These are phyloP conservation scores for Nemania serpens DNA, from an alignment of 2,329 filamentous ascomycete species.

Conservation along the genomic window DNA sequence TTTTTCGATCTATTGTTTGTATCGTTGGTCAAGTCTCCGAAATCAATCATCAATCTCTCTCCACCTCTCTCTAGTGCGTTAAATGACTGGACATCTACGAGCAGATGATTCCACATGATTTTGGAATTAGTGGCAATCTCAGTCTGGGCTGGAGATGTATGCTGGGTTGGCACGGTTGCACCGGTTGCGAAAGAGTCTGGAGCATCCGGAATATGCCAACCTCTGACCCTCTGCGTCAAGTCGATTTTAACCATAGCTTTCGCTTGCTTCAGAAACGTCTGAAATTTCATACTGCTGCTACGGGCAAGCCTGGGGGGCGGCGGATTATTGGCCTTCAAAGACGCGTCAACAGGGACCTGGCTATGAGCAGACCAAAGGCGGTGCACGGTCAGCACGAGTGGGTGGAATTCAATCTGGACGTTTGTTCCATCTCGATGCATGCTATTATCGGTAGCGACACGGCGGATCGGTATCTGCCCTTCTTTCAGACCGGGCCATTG, in stretches of 20 bases:
- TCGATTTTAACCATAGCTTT: constrained; percentile 74
- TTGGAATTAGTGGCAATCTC: constrained; percentile 34
- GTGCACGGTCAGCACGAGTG: constrained; percentile 82
- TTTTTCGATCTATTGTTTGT: constrained; percentile 49
- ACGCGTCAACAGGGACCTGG: constrained; percentile 60
- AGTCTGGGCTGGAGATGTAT: constrained; percentile 33
- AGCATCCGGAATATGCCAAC: constrained; percentile 69
- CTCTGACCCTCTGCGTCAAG: constrained; percentile 71
- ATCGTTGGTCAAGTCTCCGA: constrained; percentile 73
- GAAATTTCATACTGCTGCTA: constrained; percentile 70
- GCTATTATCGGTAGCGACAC: constrained; percentile 78
- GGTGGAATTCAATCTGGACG: constrained; percentile 80
- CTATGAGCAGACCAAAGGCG: constrained; percentile 70
- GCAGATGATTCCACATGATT: constrained; percentile 49
- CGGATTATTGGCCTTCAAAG: constrained; percentile 63
- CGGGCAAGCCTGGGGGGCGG: constrained; percentile 69
- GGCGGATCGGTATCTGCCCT: constrained; percentile 71
- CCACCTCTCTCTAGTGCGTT: constrained; percentile 63
- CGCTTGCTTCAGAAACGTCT: constrained; percentile 75
- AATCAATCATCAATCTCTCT: constrained; percentile 66
- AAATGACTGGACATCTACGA: constrained; percentile 68
- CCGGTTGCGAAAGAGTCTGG: constrained; percentile 43
- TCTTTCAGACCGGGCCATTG: constrained; percentile 80
- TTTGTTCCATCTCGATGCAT: constrained; percentile 62
- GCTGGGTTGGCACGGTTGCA: constrained; percentile 45